Evolutionary conservation across 2,329 filamentous ascomycete species (phyloP).

Genomic region (Cytospora piceae): DNA sequence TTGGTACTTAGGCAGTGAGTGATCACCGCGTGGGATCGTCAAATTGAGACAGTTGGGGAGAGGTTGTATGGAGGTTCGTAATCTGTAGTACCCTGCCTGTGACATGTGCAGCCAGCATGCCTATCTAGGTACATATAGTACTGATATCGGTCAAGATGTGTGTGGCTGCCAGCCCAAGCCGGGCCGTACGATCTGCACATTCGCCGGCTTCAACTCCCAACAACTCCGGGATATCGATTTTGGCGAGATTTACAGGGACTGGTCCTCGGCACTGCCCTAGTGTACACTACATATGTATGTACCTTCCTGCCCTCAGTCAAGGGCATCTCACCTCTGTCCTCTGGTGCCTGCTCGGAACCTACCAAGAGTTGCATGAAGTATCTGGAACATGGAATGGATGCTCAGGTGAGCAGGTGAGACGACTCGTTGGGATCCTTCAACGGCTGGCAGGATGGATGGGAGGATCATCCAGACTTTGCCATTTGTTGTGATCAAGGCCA

Average conservation of each 20-base stretch:
- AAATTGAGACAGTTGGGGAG: background rate
- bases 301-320: background rate
- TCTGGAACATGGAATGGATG: background rate
- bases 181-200: conserved; percentile 15
- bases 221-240: background rate
- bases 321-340: background rate
- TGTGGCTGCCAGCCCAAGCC: conserved; percentile 9
- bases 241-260: background rate
- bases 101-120: background rate
- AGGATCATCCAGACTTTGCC: background rate
- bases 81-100: background rate
- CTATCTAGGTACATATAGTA: background rate
- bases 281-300: background rate
- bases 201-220: conserved; percentile 1
- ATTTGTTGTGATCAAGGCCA: background rate
- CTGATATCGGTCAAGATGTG: background rate
- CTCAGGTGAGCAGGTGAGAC: background rate
- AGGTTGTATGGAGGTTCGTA: background rate
- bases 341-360: background rate
- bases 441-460: background rate
- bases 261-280: background rate
- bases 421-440: background rate
- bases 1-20: background rate
- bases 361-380: background rate
- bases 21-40: conserved; percentile 1